Evolutionary conservation across 495 filamentous ascomycete genomes (phyloP).

Genomic region (Echria macrotheca): DNA sequence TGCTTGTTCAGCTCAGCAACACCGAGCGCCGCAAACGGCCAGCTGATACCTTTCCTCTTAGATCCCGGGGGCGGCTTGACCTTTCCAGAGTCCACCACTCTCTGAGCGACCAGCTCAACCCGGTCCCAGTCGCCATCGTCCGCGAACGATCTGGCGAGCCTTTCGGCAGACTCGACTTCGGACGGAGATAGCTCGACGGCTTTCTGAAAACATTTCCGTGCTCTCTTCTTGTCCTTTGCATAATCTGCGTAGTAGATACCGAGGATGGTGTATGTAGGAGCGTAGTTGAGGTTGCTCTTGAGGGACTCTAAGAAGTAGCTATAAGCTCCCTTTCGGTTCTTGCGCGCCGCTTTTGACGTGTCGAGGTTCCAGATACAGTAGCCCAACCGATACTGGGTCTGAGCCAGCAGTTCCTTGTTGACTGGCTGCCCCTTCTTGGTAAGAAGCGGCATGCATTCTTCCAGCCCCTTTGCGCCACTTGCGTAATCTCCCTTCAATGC

Average conservation of each 20-base stretch:
- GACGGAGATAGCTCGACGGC: constrained; percentile 89
- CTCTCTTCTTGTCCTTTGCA: constrained; percentile 74
- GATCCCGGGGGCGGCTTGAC: constrained; percentile 84
- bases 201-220: constrained; percentile 89
- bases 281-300: constrained; percentile 82
- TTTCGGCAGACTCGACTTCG: constrained; percentile 82
- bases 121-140: constrained; percentile 92
- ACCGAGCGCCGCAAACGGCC: constrained; percentile 93
- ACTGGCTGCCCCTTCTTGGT: constrained; percentile 31
- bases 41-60: constrained; percentile 84
- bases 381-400: constrained; percentile 83
- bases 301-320: constrained; percentile 76
- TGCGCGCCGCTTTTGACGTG: constrained; percentile 61
- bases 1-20: constrained; percentile 96
- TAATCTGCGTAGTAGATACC: constrained; percentile 96
- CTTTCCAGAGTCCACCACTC: constrained; percentile 89
- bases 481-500: constrained; percentile 72
- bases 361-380: constrained; percentile 84
- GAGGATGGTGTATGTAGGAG: constrained; percentile 86
- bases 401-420: constrained; percentile 70
- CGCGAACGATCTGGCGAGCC: constrained; percentile 77
- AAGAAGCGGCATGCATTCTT: constrained; percentile 59
- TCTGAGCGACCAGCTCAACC: constrained; percentile 84
- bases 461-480: constrained; percentile 59
- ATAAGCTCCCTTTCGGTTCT: constrained; percentile 69